Conservation (phyloP, 768 basidiomycete species). For the Suillus ampliporus region DNA sequence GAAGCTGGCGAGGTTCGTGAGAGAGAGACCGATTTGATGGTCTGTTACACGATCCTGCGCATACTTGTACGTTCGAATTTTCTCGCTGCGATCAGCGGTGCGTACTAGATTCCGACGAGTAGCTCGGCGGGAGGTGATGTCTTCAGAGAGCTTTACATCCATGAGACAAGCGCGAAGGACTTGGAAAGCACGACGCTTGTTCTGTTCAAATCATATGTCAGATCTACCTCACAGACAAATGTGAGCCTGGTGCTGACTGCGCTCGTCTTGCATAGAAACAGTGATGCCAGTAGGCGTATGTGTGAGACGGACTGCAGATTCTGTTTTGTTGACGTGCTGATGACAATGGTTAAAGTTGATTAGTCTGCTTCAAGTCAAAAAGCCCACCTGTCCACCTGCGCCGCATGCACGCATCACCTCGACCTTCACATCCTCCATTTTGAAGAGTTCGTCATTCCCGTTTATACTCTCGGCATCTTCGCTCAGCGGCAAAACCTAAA, state of each 20-base stretch:
- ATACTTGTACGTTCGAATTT: conserved; percentile 95
- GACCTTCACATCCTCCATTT: conserved; percentile 84
- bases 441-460: conserved; percentile 67
- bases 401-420: conserved; percentile 98
- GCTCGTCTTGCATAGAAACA: conserved; percentile 98
- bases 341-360: conserved; percentile 4
- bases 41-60: conserved; percentile 94
- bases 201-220: conserved; percentile 50
- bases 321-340: conserved; percentile 98
- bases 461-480: conserved; percentile 63
- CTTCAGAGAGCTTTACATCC: conserved; percentile 74
- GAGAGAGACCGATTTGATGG: conserved; percentile 81
- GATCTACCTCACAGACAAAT: not conserved
- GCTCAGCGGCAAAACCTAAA: conserved; percentile 81
- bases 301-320: conserved; percentile 94
- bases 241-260: conserved; percentile 86
- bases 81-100: conserved; percentile 88
- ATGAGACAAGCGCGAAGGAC: conserved; percentile 86
- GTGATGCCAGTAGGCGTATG: conserved; percentile 93
- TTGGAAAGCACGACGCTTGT: conserved; percentile 91
- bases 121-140: conserved; percentile 72
- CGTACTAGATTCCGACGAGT: conserved; percentile 76
- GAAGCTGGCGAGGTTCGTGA: conserved; percentile 67
- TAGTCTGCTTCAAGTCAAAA: not conserved
- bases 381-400: conserved; percentile 88